Base-by-base conservation (phyloP, 2,329 filamentous ascomycete species). In the Ceratocystiopsis brevicomis region DNA sequence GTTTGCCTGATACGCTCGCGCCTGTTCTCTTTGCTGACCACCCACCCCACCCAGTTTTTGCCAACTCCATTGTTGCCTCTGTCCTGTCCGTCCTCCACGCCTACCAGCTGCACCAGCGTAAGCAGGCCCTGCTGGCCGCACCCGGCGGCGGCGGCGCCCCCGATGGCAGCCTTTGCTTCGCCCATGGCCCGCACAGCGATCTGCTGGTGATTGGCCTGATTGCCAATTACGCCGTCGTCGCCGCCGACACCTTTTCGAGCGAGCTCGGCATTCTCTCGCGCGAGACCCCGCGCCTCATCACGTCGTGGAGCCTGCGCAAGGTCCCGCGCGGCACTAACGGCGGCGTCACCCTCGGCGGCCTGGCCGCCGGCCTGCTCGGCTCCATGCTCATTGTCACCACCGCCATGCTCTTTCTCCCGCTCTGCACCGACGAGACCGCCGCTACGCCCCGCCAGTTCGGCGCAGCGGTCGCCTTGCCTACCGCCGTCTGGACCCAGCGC, bases 251-350 rank as follows among this genome's bases (percentile, higher is more conserved):
- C 0, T 90, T 95, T 58, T 87, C 82, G 45, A 94, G 86, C 12
- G 90, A 98, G 63, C 76, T 98, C 17, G 90, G 90, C 14, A 98
- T 98, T 45, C 68, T 98, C 13, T 81, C 87, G 8, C 73, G 69
- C 46, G 70, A 70, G 19, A 65, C 73, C 38, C 90, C 90, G 10
- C 76, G 87, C 34, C 73, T 98, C 35, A 88, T 98, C 56, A 95
- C 85, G 4, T 87, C 82, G 14, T 75, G 71, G 15, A 76, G 63
- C 5, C 69, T 90, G 54, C 78, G 81, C 46, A 71, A 74, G 49
- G 90, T 96, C 0, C 87, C 90, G 0, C 79, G 74, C 1, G 90
- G 90, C 41, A 96, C 90, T 37, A 98, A 98, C 56, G 90, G 90
- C 32, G 90, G 88, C 15, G 83, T 98, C 10, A 92, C 85, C 0